Percentiles rank a stretch among this genome's conserved stretches.
Conservation (phyloP, 2,329 filamentous ascomycete species). For the Neonectria hederae region DNA sequence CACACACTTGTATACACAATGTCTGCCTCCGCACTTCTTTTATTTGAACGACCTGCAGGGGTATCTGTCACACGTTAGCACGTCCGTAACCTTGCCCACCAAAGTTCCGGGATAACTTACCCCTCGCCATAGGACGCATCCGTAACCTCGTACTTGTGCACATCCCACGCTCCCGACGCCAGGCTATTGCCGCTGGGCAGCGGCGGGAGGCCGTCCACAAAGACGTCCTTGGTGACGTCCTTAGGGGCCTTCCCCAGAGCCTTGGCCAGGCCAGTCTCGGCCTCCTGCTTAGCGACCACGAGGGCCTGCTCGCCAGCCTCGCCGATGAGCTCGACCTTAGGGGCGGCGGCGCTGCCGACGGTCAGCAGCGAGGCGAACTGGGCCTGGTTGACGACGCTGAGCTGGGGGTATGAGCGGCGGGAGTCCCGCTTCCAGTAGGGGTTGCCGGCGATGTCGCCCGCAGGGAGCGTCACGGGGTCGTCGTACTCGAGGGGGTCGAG, state of each 20-base stretch:
- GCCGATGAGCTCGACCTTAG: constrained; percentile 82
- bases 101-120: constrained; percentile 61
- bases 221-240: constrained; percentile 71
- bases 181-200: constrained; percentile 76
- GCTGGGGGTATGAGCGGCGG: constrained; percentile 82
- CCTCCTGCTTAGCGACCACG: constrained; percentile 79
- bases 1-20: constrained; percentile 45
- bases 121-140: constrained; percentile 75
- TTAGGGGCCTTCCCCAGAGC: constrained; percentile 69
- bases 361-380: constrained; percentile 87
- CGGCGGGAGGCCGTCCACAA: constrained; percentile 85
- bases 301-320: constrained; percentile 71
- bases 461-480: constrained; percentile 67
- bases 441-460: constrained; percentile 56
- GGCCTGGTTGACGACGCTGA: constrained; percentile 82
- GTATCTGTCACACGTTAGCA: constrained; percentile 57
- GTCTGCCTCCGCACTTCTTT: constrained; percentile 36
- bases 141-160: constrained; percentile 73
- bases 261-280: constrained; percentile 75
- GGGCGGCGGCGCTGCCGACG: constrained; percentile 82
- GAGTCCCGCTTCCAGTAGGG: constrained; percentile 86
- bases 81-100: not conserved
- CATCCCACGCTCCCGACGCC: constrained; percentile 64
- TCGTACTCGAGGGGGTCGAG: constrained; percentile 50
- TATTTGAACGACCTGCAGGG: constrained; percentile 71